Base-by-base conservation (phyloP, 1,284 basidiomycete species). In the Malassezia obtusa region DNA sequence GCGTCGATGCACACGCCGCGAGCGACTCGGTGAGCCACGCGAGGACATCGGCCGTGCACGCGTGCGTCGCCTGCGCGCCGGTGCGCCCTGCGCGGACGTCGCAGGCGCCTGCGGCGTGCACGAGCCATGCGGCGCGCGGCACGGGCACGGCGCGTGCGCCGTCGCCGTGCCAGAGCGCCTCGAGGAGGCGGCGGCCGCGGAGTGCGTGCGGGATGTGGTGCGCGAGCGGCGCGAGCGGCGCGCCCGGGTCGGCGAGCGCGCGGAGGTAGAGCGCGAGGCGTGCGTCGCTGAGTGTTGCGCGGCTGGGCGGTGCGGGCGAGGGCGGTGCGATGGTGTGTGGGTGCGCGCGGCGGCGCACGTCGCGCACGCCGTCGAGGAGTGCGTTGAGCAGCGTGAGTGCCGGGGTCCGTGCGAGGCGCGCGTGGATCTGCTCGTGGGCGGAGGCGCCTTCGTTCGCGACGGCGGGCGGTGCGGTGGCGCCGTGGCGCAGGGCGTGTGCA, bases 141-240 rank as follows among this genome's bases (percentile, higher is more conserved):
- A 91, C 82, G 1, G 86, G 84, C 28, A 98, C 88, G 33, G 54
- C 49, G 11, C 33, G 49, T 8, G 24, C n/a, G 14, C n/a, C 58
- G 8, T 59, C 61, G 11, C 68, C 69, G 0, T 79, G 78, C 63
- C 89, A 85, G 49, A 98, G 79, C 59, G 91, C 80, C 59, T 95
- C 90, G 47, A 99, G 79, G 22, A 95, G 79, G 64, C 92, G 89
- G 61, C 88, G 83, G 2, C 89, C 90, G 71, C 89, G 89, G 33
- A 86, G 87, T 0, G 89, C 89, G 69, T 96, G 89, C 0, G 92
- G 92, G 0, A 98, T 86, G 66, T 83, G 87, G 68, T 86, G 87
- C 41, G 78, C 86, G 5, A 98, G 80, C 63, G 88, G 90, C 60
- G 84, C 79, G 4, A 98, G 79, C 0, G 94, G 92, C 2, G 96